A percentile compares a stretch with the other conserved stretches of the same genome.
These are phyloP conservation scores for Botryobasidium botryosum DNA, from an alignment of 768 basidiomycete genomes.

Conservation along the genomic window DNA sequence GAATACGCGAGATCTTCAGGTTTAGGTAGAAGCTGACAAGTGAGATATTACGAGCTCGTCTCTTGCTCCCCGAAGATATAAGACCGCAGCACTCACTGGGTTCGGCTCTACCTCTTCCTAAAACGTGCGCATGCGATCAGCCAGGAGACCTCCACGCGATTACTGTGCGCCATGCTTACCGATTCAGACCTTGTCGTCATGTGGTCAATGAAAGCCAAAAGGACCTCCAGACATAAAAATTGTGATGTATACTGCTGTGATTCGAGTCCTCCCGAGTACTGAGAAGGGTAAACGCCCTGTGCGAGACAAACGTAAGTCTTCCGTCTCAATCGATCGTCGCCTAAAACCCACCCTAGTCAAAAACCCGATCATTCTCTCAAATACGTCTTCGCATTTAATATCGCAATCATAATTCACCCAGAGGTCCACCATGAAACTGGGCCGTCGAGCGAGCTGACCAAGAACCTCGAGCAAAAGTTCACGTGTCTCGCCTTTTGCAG, in stretches of 20 bases:
- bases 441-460: constrained; percentile 58
- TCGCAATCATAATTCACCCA: constrained; percentile 97
- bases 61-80: background rate
- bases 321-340: background rate
- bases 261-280: constrained; percentile 39
- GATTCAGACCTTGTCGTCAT: constrained; percentile 56
- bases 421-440: constrained; percentile 89
- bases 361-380: constrained; percentile 78
- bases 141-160: background rate
- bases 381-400: constrained; percentile 89
- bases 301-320: constrained; percentile 3
- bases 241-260: constrained; percentile 62
- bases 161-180: constrained; percentile 19
- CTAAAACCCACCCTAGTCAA: constrained; percentile 50
- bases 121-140: background rate
- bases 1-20: constrained; percentile 41
- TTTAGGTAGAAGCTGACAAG: constrained; percentile 23
- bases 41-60: background rate
- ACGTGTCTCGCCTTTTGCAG: constrained; percentile 73
- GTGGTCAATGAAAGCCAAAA: constrained; percentile 73
- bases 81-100: background rate
- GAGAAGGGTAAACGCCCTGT: constrained; percentile 66
- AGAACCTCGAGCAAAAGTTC: constrained; percentile 84
- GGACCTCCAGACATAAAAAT: constrained; percentile 70
- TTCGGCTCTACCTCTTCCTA: background rate